phyloP scores from a whole-genome alignment of 2,329 filamentous ascomycete species.

The Graphium sp. region DNA sequence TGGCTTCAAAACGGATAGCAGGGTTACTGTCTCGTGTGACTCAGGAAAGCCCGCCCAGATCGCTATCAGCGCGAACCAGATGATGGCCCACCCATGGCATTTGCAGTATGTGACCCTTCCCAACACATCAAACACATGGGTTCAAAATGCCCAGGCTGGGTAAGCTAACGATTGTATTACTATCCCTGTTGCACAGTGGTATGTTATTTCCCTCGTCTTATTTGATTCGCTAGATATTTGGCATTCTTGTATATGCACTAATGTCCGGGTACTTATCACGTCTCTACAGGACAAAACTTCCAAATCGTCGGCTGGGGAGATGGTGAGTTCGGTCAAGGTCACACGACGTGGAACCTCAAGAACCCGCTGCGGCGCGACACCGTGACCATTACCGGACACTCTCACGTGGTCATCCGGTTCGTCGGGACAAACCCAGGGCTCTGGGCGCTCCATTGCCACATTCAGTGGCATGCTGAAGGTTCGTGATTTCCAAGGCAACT shows the following conservation, averaged over 20 bases:
- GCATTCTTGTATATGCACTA: not conserved
- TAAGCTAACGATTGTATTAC: too few relatives aligned
- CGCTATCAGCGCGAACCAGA: conserved; percentile 8
- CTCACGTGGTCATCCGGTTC: conserved; percentile 34
- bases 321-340: conserved; percentile 13
- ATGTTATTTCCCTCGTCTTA: too few relatives aligned
- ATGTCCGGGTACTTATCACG: not conserved
- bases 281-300: conserved; percentile 31
- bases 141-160: too few relatives aligned
- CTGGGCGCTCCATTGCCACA: conserved; percentile 42
- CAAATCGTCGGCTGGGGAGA: conserved; percentile 21
- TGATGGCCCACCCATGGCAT: conserved; percentile 10
- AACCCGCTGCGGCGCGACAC: conserved; percentile 21
- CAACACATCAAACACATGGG: too few relatives aligned
- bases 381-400: conserved; percentile 32
- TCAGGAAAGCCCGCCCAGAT: conserved; percentile 8
- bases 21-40: conserved; percentile 7
- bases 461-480: conserved; percentile 35
- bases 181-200: too few relatives aligned
- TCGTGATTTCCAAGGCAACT: too few relatives aligned
- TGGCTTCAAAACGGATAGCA: conserved; percentile 6
- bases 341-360: conserved; percentile 7
- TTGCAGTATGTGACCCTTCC: conserved; percentile 7
- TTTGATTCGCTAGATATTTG: not conserved
- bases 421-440: conserved; percentile 37